Percentiles rank a stretch among this genome's conserved stretches.
Evolutionary conservation across 495 filamentous ascomycete genomes (phyloP).

Genomic region (Penicillium samsonianum): DNA sequence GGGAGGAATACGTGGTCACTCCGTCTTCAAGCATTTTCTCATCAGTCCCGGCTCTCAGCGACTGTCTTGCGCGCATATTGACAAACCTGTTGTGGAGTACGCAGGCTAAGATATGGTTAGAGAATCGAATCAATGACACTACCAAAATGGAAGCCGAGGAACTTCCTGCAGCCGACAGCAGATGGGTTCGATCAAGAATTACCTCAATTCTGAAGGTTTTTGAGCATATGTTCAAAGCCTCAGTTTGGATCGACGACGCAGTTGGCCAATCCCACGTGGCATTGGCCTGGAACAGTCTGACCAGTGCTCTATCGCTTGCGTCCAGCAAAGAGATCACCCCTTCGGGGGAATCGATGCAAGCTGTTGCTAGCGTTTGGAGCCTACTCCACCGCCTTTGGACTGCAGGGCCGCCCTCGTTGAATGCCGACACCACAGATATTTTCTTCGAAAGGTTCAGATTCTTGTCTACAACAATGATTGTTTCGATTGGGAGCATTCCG

Average conservation of each 20-base stretch:
- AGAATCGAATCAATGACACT: slow-evolving; percentile 63
- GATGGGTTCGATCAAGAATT: slow-evolving; percentile 81
- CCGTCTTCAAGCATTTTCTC: slow-evolving; percentile 41
- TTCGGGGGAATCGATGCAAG: slow-evolving; percentile 75
- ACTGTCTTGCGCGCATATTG: slow-evolving; percentile 64
- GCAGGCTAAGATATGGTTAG: slow-evolving; percentile 69
- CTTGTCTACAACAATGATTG: slow-evolving; percentile 62
- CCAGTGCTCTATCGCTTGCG: slow-evolving; percentile 69
- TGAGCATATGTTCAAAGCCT: slow-evolving; percentile 59
- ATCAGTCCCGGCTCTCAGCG: slow-evolving; percentile 34
- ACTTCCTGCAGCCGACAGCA: slow-evolving; percentile 74
- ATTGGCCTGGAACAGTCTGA: slow-evolving; percentile 68
- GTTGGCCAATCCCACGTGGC: slow-evolving; percentile 45
- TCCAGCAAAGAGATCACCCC: slow-evolving; percentile 89
- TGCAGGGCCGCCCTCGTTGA: slow-evolving; percentile 39
- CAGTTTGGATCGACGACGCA: slow-evolving; percentile 54
- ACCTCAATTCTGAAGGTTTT: slow-evolving; percentile 61
- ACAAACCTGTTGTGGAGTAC: slow-evolving; percentile 66
- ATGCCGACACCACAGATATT: slow-evolving; percentile 31
- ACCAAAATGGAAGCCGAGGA: slow-evolving; percentile 64
- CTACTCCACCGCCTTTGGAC: slow-evolving; percentile 69
- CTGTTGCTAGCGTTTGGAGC: slow-evolving; percentile 69
- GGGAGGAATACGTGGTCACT: slow-evolving; percentile 71
- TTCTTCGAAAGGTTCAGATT: slow-evolving; percentile 64
- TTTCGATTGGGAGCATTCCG: slow-evolving; percentile 66